These are phyloP conservation scores for Scheffersomyces spartinae DNA, from an alignment of 805 yeast genomes.

Conservation along the genomic window DNA sequence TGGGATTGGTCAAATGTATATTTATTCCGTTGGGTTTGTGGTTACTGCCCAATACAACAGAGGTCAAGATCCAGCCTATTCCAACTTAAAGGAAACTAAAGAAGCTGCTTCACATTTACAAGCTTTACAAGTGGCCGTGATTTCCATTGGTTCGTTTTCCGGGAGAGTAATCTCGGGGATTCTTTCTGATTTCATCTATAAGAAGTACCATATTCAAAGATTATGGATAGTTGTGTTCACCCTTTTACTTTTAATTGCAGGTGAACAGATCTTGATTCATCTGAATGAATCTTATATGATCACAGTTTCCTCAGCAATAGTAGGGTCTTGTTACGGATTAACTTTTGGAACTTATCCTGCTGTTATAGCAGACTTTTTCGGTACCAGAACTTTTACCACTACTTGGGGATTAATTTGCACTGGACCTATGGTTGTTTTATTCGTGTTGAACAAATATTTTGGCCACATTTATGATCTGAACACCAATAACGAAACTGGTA, in stretches of 20 bases:
- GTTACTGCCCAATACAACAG: slow-evolving; percentile 39
- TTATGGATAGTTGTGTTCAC: slow-evolving; percentile 51
- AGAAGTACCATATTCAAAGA: slow-evolving; percentile 42
- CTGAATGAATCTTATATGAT: slow-evolving; percentile 22
- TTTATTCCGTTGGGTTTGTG: slow-evolving; percentile 65
- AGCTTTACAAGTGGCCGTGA: slow-evolving; percentile 59
- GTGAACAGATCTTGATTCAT: slow-evolving; percentile 26
- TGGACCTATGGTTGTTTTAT: slow-evolving; percentile 51
- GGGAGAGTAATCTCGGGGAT: slow-evolving; percentile 62
- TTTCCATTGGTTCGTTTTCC: slow-evolving; percentile 52
- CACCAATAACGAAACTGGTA: slow-evolving; percentile 25
- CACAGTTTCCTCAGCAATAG: slow-evolving; percentile 37
- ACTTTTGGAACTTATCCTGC: slow-evolving; percentile 70
- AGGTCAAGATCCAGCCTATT: slow-evolving; percentile 17
- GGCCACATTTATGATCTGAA: slow-evolving; percentile 43
- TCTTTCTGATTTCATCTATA: slow-evolving; percentile 47
- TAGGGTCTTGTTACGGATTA: slow-evolving; percentile 61
- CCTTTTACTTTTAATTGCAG: slow-evolving; percentile 20
- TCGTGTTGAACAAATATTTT: slow-evolving; percentile 41
- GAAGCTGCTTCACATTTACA: slow-evolving; percentile 38
- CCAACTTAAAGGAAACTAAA: slow-evolving; percentile 3
- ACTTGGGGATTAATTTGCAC: slow-evolving; percentile 69
- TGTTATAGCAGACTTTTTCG: slow-evolving; percentile 60
- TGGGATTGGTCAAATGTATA: slow-evolving; percentile 63
- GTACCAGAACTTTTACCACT: slow-evolving; percentile 56